Base-by-base conservation (phyloP, 139 green algal genomes). In the Micractinium sp. region DNA sequence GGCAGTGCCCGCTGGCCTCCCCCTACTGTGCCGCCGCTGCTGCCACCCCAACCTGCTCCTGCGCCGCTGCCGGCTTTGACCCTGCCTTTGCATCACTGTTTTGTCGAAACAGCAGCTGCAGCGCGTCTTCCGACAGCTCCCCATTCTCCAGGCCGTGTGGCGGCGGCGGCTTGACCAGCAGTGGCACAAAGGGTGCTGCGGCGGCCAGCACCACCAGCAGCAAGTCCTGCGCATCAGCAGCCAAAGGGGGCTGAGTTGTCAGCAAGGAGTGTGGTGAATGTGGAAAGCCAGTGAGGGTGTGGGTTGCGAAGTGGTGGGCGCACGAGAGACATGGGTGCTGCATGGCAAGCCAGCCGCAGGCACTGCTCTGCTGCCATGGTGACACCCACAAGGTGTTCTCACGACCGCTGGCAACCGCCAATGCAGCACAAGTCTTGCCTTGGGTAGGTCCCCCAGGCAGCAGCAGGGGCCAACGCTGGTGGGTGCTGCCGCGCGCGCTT, bases 151-250 rank as follows among this genome's bases (percentile, higher is more conserved):
- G 7, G 76, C 71, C 39, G 85, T 81, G 67, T 5, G 83, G 83
- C 67, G 66, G 16, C 29, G 67, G 31, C 31, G 85, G 85, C 85
- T 82, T 93, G 79, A 91, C 88, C 33, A 94, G 31, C 39, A 93
- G 78, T 2, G 47, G 76, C 19, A 93, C 85, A 53, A 88, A 77
- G 77, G 92, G 92, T 61, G 66, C 78, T 9, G 87, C 80, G 14
- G 78, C 41, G 22, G 78, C 60, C 63, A 90, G 38, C 31, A 87
- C 47, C n/a, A 33, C 41, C 47, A 88, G 85, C 31, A 88, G 41
- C 85, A 88, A 38, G 13, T 88, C 85, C 71, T 88, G 85, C 67
- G 22, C 27, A 76, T 36, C 3, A 13, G 69, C 69, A 35, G 69
- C 1, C 69, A 35, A 33, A 38, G 69, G 2, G 14, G 5, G 47